These are phyloP conservation scores for Pythium pyrilobum DNA, from an alignment of 352 stramenopile species.

Conservation along the genomic window DNA sequence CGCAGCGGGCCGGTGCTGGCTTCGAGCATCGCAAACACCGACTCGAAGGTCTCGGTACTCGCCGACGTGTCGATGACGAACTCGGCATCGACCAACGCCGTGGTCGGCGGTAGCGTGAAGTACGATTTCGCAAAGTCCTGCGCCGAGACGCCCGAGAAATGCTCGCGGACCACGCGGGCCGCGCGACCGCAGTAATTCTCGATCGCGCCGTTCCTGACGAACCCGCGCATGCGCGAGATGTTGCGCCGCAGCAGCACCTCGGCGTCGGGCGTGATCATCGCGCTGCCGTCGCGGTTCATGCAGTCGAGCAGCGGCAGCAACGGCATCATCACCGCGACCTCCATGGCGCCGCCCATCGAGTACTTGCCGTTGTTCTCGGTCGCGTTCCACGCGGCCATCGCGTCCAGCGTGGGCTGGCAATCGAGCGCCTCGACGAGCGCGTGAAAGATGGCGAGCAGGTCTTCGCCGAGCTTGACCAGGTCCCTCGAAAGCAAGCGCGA, in stretches of 20 bases:
- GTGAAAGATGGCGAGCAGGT: background rate
- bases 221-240: background rate
- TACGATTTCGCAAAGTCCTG: background rate
- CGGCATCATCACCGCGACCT: background rate
- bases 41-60: background rate
- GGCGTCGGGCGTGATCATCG: background rate
- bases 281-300: background rate
- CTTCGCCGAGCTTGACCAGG: background rate
- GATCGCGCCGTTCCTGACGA: background rate
- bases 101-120: background rate
- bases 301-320: background rate
- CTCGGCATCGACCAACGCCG: background rate
- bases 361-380: background rate
- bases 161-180: background rate
- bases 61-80: background rate
- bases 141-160: background rate
- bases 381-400: background rate
- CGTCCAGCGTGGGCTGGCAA: background rate
- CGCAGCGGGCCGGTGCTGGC: background rate
- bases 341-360: background rate
- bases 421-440: background rate
- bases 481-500: constrained; percentile 2
- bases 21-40: background rate
- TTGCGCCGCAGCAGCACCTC: background rate
- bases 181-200: background rate